Conservation (phyloP, 257 asterid species). For the Scutellaria baicalensis region DNA sequence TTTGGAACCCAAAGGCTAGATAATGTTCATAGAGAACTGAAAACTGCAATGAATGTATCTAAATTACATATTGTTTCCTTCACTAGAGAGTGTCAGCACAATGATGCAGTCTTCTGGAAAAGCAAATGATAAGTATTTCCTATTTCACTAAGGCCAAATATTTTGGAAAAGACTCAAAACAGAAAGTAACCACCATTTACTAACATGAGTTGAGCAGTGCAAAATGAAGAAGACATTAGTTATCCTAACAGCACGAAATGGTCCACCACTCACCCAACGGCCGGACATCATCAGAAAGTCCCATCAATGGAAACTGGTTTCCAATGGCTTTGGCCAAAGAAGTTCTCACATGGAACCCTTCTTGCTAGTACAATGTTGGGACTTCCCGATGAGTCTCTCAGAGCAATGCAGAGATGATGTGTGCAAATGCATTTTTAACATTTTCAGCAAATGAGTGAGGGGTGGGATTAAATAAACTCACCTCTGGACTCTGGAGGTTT, state of each 20-base stretch:
- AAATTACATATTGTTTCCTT: neutral
- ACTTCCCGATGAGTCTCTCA: too few relatives aligned
- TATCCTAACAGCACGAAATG: neutral
- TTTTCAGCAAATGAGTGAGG: too few relatives aligned
- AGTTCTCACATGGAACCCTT: too few relatives aligned
- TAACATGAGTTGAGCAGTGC: neutral
- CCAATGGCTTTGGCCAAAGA: too few relatives aligned
- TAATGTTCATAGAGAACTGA: neutral
- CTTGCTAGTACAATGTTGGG: too few relatives aligned
- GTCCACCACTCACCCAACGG: too few relatives aligned
- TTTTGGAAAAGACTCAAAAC: neutral
- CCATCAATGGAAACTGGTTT: too few relatives aligned
- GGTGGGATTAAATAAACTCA: too few relatives aligned
- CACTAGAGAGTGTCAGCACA: neutral
- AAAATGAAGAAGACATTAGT: neutral
- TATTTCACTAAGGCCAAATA: neutral
- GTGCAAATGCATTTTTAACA: too few relatives aligned
- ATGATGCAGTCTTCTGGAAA: neutral
- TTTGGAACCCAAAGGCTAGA: conserved; percentile 11
- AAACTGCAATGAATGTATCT: neutral
- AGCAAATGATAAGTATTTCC: neutral
- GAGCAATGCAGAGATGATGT: too few relatives aligned
- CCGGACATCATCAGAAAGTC: neutral
- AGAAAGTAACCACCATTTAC: neutral
- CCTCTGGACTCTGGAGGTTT: too few relatives aligned